Conservation (phyloP, 2,329 filamentous ascomycete genomes). For the Magnaporthiopsis rhizophila region DNA sequence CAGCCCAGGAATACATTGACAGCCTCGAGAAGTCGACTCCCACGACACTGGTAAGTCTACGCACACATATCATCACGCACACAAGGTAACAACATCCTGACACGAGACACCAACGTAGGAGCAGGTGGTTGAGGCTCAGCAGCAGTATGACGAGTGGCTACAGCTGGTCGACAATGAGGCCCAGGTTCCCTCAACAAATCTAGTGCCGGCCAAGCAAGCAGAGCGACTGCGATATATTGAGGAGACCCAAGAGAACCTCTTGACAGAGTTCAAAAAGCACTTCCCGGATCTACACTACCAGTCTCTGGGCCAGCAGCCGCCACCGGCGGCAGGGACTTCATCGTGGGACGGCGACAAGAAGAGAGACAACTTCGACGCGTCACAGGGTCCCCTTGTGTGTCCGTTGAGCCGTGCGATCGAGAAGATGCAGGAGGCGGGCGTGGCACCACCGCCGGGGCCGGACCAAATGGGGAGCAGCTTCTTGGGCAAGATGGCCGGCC, state of each 20-base stretch:
- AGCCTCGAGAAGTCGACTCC: constrained; percentile 26
- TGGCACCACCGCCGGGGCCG: constrained; percentile 7
- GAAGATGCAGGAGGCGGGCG: constrained; percentile 22
- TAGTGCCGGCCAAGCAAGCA: constrained; percentile 28
- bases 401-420: constrained; percentile 23
- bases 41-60: constrained; percentile 25
- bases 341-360: constrained; percentile 11
- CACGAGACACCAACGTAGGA: constrained; percentile 5
- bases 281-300: constrained; percentile 39
- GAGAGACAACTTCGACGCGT: constrained; percentile 13
- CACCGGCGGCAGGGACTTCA: neutral
- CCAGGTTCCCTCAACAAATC: constrained; percentile 26
- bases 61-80: neutral
- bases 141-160: constrained; percentile 37
- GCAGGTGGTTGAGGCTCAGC: constrained; percentile 22
- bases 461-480: constrained; percentile 8
- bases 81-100: no score
- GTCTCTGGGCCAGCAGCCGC: constrained; percentile 26
- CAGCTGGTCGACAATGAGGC: constrained; percentile 34
- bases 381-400: constrained; percentile 18
- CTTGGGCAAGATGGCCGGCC: constrained; percentile 14
- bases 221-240: constrained; percentile 33
- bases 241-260: constrained; percentile 39
- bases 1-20: constrained; percentile 32
- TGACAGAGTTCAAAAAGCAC: constrained; percentile 37